Conservation (phyloP, 257 asterid species). For the Solanum microdontum region DNA sequence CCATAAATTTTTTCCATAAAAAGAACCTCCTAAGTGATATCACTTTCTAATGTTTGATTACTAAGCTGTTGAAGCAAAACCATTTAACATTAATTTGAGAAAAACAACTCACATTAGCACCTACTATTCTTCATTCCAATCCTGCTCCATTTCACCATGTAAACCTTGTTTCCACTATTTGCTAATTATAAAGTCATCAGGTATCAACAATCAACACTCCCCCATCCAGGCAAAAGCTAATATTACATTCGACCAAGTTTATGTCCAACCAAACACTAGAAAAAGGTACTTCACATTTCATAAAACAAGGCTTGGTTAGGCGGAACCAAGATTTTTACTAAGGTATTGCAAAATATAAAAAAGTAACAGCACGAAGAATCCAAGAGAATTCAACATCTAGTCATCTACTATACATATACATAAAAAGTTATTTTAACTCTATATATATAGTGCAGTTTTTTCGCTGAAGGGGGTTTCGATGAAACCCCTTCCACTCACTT, state of each 20-base stretch:
- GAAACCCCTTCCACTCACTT: background rate
- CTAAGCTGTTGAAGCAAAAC: background rate
- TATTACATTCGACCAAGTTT: background rate
- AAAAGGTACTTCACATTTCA: background rate
- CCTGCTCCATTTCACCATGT: background rate
- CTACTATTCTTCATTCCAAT: background rate
- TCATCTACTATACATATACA: background rate
- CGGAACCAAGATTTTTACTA: background rate
- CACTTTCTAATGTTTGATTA: background rate
- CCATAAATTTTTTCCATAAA: background rate
- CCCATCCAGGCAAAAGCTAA: background rate
- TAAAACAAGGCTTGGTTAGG: background rate
- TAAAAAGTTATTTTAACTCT: background rate
- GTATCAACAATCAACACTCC: background rate
- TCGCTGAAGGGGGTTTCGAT: rapidly evolving
- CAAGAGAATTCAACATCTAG: background rate
- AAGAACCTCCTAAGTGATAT: background rate
- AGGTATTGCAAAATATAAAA: background rate
- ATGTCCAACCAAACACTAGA: background rate
- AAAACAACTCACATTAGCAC: background rate
- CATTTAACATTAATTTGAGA: background rate
- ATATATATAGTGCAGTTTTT: background rate
- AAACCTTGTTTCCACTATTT: background rate
- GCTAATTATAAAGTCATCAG: background rate
- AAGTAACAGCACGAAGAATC: background rate